Percentiles rank a stretch among this genome's conserved stretches.
phyloP scores from a whole-genome alignment of 495 filamentous ascomycete species.

The Filosporella fistucella region DNA sequence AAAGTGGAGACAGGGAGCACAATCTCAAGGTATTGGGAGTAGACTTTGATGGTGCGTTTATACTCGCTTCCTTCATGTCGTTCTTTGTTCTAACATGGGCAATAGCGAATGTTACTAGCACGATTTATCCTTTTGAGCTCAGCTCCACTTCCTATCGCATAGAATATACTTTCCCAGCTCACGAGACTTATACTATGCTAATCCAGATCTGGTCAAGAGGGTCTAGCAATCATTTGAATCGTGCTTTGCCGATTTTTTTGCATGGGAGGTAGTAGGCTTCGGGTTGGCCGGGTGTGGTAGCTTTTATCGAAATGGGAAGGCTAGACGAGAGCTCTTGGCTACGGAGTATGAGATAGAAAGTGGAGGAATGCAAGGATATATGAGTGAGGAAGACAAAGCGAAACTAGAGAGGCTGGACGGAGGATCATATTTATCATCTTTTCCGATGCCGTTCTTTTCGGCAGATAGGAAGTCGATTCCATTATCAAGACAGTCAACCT shows the following conservation, averaged over 20 bases:
- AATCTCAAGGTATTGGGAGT: conserved; percentile 40
- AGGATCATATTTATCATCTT: not conserved
- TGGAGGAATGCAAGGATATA: not conserved
- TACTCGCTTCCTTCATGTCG: conserved; percentile 34
- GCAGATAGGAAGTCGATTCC: not conserved
- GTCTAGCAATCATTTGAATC: conserved; percentile 35
- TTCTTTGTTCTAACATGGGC: conserved; percentile 42
- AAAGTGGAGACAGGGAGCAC: conserved; percentile 29
- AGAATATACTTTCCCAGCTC: conserved; percentile 39
- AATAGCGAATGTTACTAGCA: conserved; percentile 39
- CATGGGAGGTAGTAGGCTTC: conserved; percentile 30
- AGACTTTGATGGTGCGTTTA: conserved; percentile 44
- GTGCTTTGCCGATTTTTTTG: conserved; percentile 38
- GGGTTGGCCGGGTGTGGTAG: not conserved
- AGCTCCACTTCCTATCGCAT: conserved; percentile 38
- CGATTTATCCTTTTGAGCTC: conserved; percentile 40
- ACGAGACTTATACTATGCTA: conserved; percentile 35
- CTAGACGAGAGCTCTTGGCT: not conserved
- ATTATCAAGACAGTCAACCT: too few species aligned
- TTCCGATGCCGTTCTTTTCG: conserved; percentile 1
- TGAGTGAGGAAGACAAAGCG: not conserved
- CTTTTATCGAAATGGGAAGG: not conserved
- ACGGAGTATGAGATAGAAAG: not conserved
- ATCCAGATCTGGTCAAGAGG: conserved; percentile 42
- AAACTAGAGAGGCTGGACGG: not conserved